Base-by-base conservation (phyloP, 2,329 filamentous ascomycete genomes). In the Fusarium domesticum region DNA sequence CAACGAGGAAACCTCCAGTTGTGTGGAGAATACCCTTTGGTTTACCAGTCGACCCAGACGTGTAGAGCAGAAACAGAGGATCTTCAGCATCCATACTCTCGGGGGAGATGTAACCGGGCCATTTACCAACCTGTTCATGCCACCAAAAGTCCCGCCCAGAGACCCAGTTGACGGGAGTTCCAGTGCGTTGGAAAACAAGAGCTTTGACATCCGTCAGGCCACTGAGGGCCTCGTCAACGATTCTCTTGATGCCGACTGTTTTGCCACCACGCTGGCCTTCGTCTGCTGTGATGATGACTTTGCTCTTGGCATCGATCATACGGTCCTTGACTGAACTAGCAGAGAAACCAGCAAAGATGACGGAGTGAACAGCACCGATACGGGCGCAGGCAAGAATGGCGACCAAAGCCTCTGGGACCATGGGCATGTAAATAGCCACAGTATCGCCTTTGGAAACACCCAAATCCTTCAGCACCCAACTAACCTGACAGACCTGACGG, bases 11-110 rank as follows among this genome's bases (percentile, higher is more conserved):
- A 28, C 91, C 91, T 50, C 76, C 91, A 15, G 90, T 96, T 3
- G 89, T 92, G 76, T 96, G 91, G 86, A 96, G 85, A 36, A 96
- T 84, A 68, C 91, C 91, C 80, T 96, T 96, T 50, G 91, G 91
- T 77, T 96, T 96, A 45, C 91, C 91, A 1, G 91, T 96, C 1
- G 90, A 96, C 18, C 91, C 91, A 33, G 90, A 96, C 0, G 91
- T 96, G 72, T 96, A 96, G 37, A 96, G 84, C 43, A 96, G 73
- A 79, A 96, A 96, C 6, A 96, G 78, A 38, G 91, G 91, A 62
- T 96, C 91, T 67, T 96, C 91, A 0, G 91, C 86, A 72, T 79
- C 87, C 78, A 96, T 85, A 45, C 81, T 70, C 74, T 92, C 89
- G 2, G 90, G 89, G 5, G 89, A 75, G 61, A 92, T 84, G 74